Evolutionary conservation across 352 stramenopile species (phyloP).

Genomic region (Peronosclerospora sorghi): DNA sequence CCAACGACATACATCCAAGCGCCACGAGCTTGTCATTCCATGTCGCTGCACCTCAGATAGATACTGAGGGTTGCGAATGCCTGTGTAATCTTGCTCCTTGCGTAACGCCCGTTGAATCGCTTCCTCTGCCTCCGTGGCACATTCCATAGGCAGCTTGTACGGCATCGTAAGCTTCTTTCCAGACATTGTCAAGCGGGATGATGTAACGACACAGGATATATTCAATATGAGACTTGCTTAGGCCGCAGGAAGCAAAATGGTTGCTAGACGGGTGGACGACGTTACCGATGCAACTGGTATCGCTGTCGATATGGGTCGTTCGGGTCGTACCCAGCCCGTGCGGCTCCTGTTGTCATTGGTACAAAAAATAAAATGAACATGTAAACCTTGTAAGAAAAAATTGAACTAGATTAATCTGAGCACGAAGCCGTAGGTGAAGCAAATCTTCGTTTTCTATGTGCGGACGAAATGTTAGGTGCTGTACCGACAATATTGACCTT

Average conservation of each 20-base stretch:
- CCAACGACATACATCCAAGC: conserved; percentile 62
- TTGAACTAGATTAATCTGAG: too few species aligned
- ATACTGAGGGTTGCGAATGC: conserved; percentile 28
- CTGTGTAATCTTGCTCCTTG: conserved; percentile 27
- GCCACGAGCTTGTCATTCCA: conserved; percentile 56
- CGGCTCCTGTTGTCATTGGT: background rate
- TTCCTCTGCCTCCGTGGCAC: conserved; percentile 16
- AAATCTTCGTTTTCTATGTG: conserved; percentile 1
- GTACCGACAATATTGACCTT: conserved; percentile 4
- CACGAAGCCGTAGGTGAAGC: conserved; percentile 10
- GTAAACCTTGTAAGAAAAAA: too few species aligned
- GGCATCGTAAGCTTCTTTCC: conserved; percentile 15
- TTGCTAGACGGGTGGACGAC: conserved; percentile 8
- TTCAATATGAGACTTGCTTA: conserved; percentile 20
- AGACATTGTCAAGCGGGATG: background rate
- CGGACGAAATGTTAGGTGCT: conserved; percentile 5
- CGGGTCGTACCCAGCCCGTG: conserved; percentile 1
- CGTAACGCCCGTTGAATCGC: conserved; percentile 27
- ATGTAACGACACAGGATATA: conserved; percentile 6
- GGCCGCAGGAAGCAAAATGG: conserved; percentile 30
- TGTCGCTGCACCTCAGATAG: conserved; percentile 33
- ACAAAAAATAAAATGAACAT: background rate
- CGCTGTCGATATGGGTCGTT: conserved; percentile 13
- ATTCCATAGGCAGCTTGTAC: conserved; percentile 14
- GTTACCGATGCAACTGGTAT: conserved; percentile 12